These are phyloP conservation scores for Baorangia bicolor DNA, from an alignment of 768 basidiomycete genomes.

Conservation along the genomic window DNA sequence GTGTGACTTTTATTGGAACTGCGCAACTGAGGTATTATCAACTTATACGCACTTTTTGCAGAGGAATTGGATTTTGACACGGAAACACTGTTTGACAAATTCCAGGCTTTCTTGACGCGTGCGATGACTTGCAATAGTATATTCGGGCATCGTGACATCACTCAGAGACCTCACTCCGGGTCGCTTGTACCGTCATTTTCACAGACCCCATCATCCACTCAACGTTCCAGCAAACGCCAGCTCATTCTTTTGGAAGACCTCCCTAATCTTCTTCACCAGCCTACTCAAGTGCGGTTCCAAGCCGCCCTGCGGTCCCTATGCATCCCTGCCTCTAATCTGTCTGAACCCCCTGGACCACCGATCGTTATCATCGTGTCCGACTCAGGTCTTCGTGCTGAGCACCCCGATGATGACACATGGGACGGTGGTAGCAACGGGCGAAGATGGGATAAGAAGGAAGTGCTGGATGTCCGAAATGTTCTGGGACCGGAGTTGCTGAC, in stretches of 20 bases:
- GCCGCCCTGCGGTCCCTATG: constrained; percentile 58
- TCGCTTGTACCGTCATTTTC: constrained; percentile 3
- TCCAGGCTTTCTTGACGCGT: constrained; percentile 71
- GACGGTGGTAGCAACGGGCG: constrained; percentile 41
- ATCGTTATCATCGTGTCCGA: constrained; percentile 85
- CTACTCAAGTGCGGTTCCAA: constrained; percentile 73
- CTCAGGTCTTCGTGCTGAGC: constrained; percentile 73
- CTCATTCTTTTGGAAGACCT: constrained; percentile 86
- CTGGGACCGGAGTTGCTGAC: constrained; percentile 65
- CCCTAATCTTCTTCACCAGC: constrained; percentile 80
- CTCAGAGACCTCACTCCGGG: constrained; percentile 4
- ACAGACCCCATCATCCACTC: background rate
- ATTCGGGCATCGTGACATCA: constrained; percentile 31
- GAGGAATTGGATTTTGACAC: constrained; percentile 9
- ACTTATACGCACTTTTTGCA: constrained; percentile 1
- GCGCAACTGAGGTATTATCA: background rate
- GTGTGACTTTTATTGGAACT: background rate
- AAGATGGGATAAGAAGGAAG: constrained; percentile 51
- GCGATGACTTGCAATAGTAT: constrained; percentile 60
- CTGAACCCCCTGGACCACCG: constrained; percentile 43
- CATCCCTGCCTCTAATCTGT: constrained; percentile 25
- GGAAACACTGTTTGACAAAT: constrained; percentile 56
- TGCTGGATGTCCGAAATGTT: constrained; percentile 66
- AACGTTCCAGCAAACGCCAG: constrained; percentile 39
- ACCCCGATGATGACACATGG: constrained; percentile 46